Conservation (phyloP, 306 rosid genomes). For the Dalbergia cultrata region DNA sequence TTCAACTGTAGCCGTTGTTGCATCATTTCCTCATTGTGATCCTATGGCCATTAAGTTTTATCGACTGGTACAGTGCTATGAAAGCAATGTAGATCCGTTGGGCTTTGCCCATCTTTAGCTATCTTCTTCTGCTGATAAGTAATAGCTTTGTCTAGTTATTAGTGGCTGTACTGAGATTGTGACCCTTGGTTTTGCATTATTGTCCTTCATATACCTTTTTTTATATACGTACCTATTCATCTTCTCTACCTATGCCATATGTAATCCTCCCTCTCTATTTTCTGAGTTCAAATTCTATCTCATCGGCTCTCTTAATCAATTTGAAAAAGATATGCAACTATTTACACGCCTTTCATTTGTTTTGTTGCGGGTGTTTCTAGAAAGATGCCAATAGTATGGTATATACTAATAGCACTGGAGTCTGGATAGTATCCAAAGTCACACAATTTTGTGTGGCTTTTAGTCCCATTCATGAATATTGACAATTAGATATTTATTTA, state of each 20-base stretch:
- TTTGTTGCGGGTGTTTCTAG: neutral
- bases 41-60: too few species aligned
- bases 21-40: too few species aligned
- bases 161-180: neutral
- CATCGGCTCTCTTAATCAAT: neutral
- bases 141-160: neutral
- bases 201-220: neutral
- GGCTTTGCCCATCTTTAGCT: neutral
- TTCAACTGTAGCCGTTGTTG: neutral
- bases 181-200: neutral
- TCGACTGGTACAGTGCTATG: too few species aligned
- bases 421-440: constrained; percentile 1
- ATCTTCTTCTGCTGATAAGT: neutral
- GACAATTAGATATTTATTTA: neutral
- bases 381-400: neutral
- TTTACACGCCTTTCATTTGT: neutral
- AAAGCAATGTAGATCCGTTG: neutral
- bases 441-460: constrained; percentile 8
- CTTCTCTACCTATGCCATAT: neutral
- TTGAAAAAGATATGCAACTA: constrained; percentile 20
- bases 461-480: constrained; percentile 3
- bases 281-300: neutral
- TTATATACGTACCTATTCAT: neutral
- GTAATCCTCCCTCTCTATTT: neutral
- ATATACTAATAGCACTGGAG: constrained; percentile 4